Evolutionary conservation across 805 yeast genomes (phyloP).

Genomic region (Komagataella kurtzmanii): DNA sequence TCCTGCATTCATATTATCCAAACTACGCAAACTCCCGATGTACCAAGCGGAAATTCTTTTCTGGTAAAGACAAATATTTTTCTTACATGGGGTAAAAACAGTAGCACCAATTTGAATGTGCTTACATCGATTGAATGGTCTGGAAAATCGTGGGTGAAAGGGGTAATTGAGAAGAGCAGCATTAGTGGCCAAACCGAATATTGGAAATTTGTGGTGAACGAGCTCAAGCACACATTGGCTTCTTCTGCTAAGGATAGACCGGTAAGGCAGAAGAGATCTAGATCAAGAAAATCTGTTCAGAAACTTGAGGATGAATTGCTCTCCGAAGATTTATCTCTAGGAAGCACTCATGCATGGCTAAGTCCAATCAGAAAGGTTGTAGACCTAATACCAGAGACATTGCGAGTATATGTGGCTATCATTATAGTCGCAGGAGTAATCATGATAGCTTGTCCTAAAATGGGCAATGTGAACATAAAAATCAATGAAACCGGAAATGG

Average conservation of each 20-base stretch:
- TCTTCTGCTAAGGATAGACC: background rate
- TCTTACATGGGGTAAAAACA: conserved; percentile 50
- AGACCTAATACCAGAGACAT: background rate
- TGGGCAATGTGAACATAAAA: background rate
- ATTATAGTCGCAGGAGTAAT: background rate
- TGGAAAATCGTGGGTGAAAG: conserved; percentile 67
- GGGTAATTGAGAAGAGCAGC: conserved; percentile 64
- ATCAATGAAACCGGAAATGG: background rate
- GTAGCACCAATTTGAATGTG: conserved; percentile 36
- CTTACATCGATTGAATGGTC: conserved; percentile 55
- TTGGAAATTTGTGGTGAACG: conserved; percentile 31
- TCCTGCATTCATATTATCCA: conserved; percentile 37
- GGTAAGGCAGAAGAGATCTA: background rate
- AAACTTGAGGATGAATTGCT: background rate
- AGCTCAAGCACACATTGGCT: conserved; percentile 20
- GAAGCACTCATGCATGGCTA: background rate
- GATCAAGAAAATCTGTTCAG: background rate
- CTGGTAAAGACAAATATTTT: conserved; percentile 43
- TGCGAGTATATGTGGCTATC: background rate
- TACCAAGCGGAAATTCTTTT: conserved; percentile 68
- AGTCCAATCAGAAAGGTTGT: background rate
- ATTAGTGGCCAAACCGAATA: conserved; percentile 61
- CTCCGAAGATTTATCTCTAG: background rate
- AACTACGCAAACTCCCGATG: conserved; percentile 61
- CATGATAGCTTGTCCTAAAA: background rate